Evolutionary conservation across 495 filamentous ascomycete species (phyloP).

Genomic region (Talaromyces thailandensis): DNA sequence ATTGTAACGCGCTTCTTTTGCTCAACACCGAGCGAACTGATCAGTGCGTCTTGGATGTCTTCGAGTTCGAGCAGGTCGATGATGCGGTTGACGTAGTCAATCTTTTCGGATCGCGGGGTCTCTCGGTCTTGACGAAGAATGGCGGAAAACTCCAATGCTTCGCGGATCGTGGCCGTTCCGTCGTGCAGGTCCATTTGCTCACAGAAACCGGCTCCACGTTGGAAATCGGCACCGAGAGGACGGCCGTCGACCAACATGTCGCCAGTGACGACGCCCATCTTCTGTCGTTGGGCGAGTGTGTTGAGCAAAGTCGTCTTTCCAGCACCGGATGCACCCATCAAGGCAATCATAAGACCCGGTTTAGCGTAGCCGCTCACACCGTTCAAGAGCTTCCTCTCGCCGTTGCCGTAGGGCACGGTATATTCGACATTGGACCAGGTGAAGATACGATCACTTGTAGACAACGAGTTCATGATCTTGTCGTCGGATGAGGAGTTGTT

Average conservation of each 20-base stretch:
- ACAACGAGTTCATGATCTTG: constrained; percentile 43
- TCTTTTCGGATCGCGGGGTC: constrained; percentile 42
- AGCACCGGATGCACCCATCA: constrained; percentile 80
- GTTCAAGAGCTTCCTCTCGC: constrained; percentile 62
- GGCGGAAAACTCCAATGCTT: constrained; percentile 60
- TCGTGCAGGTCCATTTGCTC: constrained; percentile 85
- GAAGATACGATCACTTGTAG: constrained; percentile 58
- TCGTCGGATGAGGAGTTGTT: constrained; percentile 33
- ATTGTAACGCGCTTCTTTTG: constrained; percentile 75
- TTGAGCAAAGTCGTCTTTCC: constrained; percentile 75
- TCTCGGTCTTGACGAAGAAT: constrained; percentile 49
- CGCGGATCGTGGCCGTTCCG: constrained; percentile 52
- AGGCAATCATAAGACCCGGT: constrained; percentile 69
- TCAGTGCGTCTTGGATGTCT: constrained; percentile 46
- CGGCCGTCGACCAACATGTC: constrained; percentile 75
- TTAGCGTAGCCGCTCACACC: constrained; percentile 68
- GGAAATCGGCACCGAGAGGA: constrained; percentile 59
- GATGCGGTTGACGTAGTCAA: constrained; percentile 54
- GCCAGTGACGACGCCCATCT: constrained; percentile 59
- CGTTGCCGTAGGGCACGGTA: constrained; percentile 62
- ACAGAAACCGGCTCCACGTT: constrained; percentile 74
- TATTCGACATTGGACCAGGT: constrained; percentile 70
- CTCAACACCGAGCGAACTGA: constrained; percentile 52
- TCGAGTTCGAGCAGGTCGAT: constrained; percentile 49
- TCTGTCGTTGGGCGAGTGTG: constrained; percentile 68